Percentiles rank a stretch among this genome's conserved stretches.
phyloP scores from a whole-genome alignment of 1,284 basidiomycete genomes.

The Apiotrichum siamense region DNA sequence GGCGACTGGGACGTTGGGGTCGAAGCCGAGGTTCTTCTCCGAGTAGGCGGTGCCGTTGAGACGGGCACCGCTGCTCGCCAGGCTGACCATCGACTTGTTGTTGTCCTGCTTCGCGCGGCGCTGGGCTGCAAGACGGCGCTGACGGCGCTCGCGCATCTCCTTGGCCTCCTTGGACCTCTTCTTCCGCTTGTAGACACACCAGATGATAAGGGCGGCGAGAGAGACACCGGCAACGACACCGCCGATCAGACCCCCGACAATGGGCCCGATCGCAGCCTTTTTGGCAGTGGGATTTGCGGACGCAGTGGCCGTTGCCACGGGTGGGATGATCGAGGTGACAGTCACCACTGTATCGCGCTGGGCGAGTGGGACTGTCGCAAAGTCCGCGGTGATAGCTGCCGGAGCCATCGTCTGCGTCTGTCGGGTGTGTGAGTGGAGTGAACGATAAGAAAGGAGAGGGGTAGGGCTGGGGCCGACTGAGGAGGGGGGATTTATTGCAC shows the following conservation, averaged over 20 bases:
- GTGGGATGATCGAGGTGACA: conserved; percentile 6
- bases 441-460: background rate
- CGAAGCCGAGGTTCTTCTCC: conserved; percentile 3
- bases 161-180: conserved; percentile 13
- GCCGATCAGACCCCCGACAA: conserved; percentile 30
- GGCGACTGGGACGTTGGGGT: conserved; percentile 3
- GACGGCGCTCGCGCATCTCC: background rate
- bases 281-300: background rate
- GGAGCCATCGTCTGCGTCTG: background rate
- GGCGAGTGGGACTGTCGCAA: too few species aligned
- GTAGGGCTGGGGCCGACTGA: background rate
- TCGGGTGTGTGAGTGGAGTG: background rate
- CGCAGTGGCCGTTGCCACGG: background rate
- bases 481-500: too few species aligned
- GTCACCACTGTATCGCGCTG: conserved; percentile 12
- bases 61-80: background rate
- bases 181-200: conserved; percentile 15
- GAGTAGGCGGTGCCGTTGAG: background rate
- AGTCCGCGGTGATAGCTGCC: background rate
- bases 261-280: conserved; percentile 13
- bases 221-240: conserved; percentile 24
- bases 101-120: background rate
- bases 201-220: conserved; percentile 16
- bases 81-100: background rate
- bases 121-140: background rate